Evolutionary conservation across 106 monocot species (phyloP).

Genomic region (Allium fistulosum): DNA sequence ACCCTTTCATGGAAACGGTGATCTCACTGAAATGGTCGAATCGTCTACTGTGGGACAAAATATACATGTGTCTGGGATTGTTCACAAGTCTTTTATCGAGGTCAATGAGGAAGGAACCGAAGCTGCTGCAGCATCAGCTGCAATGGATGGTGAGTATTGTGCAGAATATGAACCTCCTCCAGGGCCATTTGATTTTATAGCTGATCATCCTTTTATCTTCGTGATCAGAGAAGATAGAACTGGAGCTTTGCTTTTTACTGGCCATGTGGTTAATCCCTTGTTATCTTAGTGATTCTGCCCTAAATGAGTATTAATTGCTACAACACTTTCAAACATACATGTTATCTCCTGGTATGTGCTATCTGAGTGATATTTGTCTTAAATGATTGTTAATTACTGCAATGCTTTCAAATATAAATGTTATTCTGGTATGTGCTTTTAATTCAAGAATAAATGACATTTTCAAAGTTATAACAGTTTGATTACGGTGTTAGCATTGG

Average conservation of each 20-base stretch:
- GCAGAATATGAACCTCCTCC: background rate
- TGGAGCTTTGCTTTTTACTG: slow-evolving; percentile 11
- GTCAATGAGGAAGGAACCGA: slow-evolving; percentile 25
- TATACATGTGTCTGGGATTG: slow-evolving; percentile 11
- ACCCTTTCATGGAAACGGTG: slow-evolving; percentile 4
- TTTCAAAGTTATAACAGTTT: too few relatives aligned
- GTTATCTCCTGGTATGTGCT: too few relatives aligned
- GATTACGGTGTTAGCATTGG: too few relatives aligned
- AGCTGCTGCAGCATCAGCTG: slow-evolving; percentile 20
- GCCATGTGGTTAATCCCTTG: slow-evolving; percentile 9
- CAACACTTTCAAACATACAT: too few relatives aligned
- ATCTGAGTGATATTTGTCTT: too few relatives aligned
- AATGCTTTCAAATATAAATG: too few relatives aligned
- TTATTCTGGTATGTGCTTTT: too few relatives aligned
- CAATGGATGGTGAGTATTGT: background rate
- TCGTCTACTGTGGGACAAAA: background rate
- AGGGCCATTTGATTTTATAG: slow-evolving; percentile 13
- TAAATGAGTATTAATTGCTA: too few relatives aligned
- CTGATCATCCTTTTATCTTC: slow-evolving; percentile 39
- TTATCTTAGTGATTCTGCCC: too few relatives aligned
- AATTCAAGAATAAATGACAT: too few relatives aligned
- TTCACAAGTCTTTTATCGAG: slow-evolving; percentile 21
- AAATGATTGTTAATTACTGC: too few relatives aligned
- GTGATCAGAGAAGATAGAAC: slow-evolving; percentile 15
- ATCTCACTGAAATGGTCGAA: slow-evolving; percentile 13